Evolutionary conservation across 2,329 filamentous ascomycete genomes (phyloP), one percentile per base, ranked within the genome.

Genomic region (Fonsecaea pedrosoi): DNA sequence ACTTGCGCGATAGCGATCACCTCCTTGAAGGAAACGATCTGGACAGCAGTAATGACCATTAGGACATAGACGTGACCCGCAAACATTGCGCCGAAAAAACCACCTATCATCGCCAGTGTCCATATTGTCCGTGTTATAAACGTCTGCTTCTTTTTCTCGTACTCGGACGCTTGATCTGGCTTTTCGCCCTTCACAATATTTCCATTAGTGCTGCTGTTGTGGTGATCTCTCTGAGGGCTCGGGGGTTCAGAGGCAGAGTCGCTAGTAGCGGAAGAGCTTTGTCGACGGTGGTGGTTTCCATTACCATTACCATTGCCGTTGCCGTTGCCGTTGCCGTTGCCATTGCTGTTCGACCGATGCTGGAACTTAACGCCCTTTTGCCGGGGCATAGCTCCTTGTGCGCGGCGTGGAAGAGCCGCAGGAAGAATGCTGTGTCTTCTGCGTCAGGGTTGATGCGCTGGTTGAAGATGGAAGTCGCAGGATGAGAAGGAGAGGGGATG

Each of bases 11-110:
- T 98, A 70, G 94, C 94, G 77, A 99, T 98, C 75, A 99, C 95
- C 81, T 99, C 95, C 83, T 97, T 98, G 87, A 98, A 99, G 64
- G 92, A 97, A 74, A 99, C 87, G 78, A 99, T 94, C 81, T 99
- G 95, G 68, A 99, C 86, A 57, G 91, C 91, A 34, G 95, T 98
- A 74, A 97, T 91, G 77, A 97, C 89, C 74, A 89, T 89, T 77
- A 99, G 92, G 78, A 99, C 91, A 84, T 98, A 99, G 78, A 99
- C 93, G 81, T 99, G 95, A 69, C 95, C 95, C 75, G 94, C 92
- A 82, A 97, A 96, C 80, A 99, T 91, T 71, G 92, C 88, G 65
- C 87, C 86, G 81, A 98, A 97, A 86, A 99, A 99, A 75, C 88
- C 86, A 62, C 84, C 91, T 74, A 99, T 96, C 95, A 99, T 99